Evolutionary conservation across 2,329 filamentous ascomycete genomes (phyloP).

Genomic region (Talaromyces pinophilus): DNA sequence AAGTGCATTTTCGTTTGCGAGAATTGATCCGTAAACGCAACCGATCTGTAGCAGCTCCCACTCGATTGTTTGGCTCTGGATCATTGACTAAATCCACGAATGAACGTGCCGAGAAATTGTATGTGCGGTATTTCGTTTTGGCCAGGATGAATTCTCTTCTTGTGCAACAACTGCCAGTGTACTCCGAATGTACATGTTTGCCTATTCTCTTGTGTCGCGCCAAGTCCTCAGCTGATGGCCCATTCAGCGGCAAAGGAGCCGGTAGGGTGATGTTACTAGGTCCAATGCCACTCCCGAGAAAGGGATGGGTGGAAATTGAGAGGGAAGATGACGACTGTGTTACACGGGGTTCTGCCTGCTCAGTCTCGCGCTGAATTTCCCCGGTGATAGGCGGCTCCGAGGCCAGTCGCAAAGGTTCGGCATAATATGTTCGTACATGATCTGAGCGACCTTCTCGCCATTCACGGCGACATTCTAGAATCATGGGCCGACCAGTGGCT

Average conservation of each 20-base stretch:
- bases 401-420: conserved; percentile 36
- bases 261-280: conserved; percentile 18
- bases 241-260: conserved; percentile 26
- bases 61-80: conserved; percentile 30
- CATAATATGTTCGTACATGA: conserved; percentile 68
- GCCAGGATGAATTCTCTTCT: conserved; percentile 47
- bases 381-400: conserved; percentile 28
- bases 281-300: neutral
- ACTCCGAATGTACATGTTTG: conserved; percentile 45
- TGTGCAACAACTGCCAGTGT: conserved; percentile 29
- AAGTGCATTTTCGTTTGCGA: conserved; percentile 43
- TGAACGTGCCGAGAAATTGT: conserved; percentile 43
- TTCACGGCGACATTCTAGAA: conserved; percentile 70
- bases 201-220: conserved; percentile 40
- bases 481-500: conserved; percentile 57
- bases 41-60: conserved; percentile 39
- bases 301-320: neutral
- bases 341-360: conserved; percentile 6
- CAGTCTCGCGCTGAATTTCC: conserved; percentile 2
- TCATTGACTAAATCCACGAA: conserved; percentile 50
- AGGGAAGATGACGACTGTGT: conserved; percentile 4
- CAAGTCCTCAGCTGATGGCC: conserved; percentile 34
- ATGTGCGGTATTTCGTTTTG: conserved; percentile 47
- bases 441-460: conserved; percentile 61
- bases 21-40: conserved; percentile 46